phyloP scores from a whole-genome alignment of 139 green algal species.

The Micromonas commoda region DNA sequence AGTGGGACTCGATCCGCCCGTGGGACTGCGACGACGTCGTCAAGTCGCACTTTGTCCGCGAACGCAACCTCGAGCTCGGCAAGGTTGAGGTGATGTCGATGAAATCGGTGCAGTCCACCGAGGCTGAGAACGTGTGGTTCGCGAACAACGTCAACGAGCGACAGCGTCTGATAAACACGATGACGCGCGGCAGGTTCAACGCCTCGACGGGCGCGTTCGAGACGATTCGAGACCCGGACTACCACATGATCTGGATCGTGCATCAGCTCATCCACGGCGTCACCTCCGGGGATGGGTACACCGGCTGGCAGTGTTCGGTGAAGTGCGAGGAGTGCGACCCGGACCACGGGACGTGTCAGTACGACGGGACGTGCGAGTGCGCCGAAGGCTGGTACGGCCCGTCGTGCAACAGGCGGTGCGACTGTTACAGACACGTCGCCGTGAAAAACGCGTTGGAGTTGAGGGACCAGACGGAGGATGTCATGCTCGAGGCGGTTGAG shows the following conservation, averaged over 20 bases:
- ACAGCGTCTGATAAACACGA: constrained; percentile 12
- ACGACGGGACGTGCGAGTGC: constrained; percentile 28
- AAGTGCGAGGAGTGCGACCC: constrained; percentile 17
- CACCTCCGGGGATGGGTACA: constrained; percentile 14
- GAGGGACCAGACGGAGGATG: not conserved
- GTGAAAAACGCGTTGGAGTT: not conserved
- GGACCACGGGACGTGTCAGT: constrained; percentile 29
- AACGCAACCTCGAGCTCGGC: not conserved
- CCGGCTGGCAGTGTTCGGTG: constrained; percentile 10
- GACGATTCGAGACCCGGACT: not conserved
- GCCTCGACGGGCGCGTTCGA: not conserved
- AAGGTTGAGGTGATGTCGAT: not conserved
- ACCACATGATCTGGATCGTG: constrained; percentile 28
- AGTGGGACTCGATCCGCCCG: constrained; percentile 7
- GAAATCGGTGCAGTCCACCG: not conserved
- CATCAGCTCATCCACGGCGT: constrained; percentile 30
- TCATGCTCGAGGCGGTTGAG: not conserved
- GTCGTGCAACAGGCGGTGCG: constrained; percentile 8
- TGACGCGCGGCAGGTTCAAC: constrained; percentile 1
- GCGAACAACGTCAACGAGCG: constrained; percentile 15
- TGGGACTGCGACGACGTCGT: constrained; percentile 18
- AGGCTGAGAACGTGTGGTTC: constrained; percentile 8
- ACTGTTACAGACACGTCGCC: constrained; percentile 23
- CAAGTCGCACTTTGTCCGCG: constrained; percentile 25
- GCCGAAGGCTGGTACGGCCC: constrained; percentile 26